phyloP scores from a whole-genome alignment of 306 rosid genomes.

The Mimosa pudica region DNA sequence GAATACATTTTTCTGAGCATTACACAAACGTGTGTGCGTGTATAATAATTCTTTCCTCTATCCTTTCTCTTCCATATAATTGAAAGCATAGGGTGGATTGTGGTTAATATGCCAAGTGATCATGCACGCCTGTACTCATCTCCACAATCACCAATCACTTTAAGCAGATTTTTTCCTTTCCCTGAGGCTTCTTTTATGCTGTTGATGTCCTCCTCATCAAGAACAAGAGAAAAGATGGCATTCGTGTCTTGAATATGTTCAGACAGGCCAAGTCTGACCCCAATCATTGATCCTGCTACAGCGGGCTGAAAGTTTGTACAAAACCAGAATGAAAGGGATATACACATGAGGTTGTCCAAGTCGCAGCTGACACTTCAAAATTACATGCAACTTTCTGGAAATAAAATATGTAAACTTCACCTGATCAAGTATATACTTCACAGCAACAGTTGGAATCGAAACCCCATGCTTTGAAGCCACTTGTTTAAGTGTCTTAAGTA shows the following conservation, averaged over 20 bases:
- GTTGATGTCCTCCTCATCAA: slow-evolving; percentile 77
- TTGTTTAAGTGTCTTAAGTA: slow-evolving; percentile 80
- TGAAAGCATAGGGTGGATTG: slow-evolving; percentile 17
- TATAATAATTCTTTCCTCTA: background rate
- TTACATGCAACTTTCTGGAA: background rate
- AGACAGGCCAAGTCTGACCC: slow-evolving; percentile 91
- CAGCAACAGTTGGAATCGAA: slow-evolving; percentile 82
- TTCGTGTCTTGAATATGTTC: slow-evolving; percentile 75
- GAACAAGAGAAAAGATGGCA: slow-evolving; percentile 81
- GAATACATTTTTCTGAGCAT: background rate
- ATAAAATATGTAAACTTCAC: slow-evolving; percentile 44
- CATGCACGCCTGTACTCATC: slow-evolving; percentile 89
- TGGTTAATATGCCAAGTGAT: slow-evolving; percentile 26
- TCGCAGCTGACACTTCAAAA: background rate
- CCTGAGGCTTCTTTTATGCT: slow-evolving; percentile 71
- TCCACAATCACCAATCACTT: slow-evolving; percentile 92
- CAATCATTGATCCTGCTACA: slow-evolving; percentile 96
- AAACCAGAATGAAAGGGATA: slow-evolving; percentile 22
- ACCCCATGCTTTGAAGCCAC: slow-evolving; percentile 81
- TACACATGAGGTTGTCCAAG: background rate
- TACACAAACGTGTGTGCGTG: background rate
- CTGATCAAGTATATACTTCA: slow-evolving; percentile 83
- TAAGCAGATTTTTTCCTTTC: slow-evolving; percentile 82
- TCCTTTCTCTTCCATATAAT: slow-evolving; percentile 15
- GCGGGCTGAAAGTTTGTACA: slow-evolving; percentile 65